Base-by-base conservation (phyloP, 495 filamentous ascomycete species). In the Penicillium argentinense region DNA sequence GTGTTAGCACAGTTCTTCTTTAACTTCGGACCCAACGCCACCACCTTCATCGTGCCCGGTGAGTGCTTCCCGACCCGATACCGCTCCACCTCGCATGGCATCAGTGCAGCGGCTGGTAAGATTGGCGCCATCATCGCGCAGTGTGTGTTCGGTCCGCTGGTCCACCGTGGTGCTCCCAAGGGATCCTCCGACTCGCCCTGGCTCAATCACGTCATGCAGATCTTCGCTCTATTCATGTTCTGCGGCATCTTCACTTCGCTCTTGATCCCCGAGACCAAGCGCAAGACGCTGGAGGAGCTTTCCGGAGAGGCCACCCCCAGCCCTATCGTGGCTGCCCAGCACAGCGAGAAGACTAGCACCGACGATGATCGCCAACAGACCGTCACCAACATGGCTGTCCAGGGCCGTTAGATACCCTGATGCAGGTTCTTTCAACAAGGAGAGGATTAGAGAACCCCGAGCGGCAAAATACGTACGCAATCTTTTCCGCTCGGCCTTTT, bases 21-120 rank as follows among this genome's bases (percentile, higher is more conserved):
- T 78, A 91, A 92, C 70, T 91, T 80, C 47, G 73, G 89, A 1
- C 91, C 91, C 41, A 95, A 95, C 66, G 76, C 87, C 1, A 95
- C 88, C 16, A 95, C 89, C 24, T 95, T 95, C 72, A 86, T 95
- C 56, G 84, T 95, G 1, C 90, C 91, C 8, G 90, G 89, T 16
- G 91, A 96, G 62, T 86, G 82, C 56, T 96, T 93, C 72, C 91
- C 90, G 0, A 95, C 91, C 4, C 83, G 89, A 32, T 93, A 92
- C 60, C 79, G 91, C 3, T 86, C 84, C 7, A 89, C 88, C 23
- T 86, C 86, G 3, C 89, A 95, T 67, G 91, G 91, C 38, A 77
- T 96, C 62, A 89, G 84, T 4, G 91, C 89, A 9, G 89, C 85
- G 0, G 73, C 83, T 3, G 91, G 91, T 27, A 96, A 96, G 62